A percentile compares a stretch with the other conserved stretches of the same genome.
These are phyloP conservation scores for Prunus dulcis DNA, from an alignment of 306 rosid genomes.

Conservation along the genomic window DNA sequence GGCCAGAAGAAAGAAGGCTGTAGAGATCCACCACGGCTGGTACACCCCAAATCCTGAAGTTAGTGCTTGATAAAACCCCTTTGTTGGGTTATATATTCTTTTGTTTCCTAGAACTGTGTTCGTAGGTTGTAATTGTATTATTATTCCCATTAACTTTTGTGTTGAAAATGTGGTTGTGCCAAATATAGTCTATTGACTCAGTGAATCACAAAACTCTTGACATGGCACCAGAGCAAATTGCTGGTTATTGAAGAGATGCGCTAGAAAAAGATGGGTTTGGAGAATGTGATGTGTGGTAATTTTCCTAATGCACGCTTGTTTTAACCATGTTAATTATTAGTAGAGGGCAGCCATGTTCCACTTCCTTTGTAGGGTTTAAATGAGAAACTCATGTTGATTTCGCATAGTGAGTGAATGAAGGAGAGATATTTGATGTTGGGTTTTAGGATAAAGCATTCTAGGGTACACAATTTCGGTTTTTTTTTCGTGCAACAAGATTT, in stretches of 20 bases:
- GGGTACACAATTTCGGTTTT: background rate
- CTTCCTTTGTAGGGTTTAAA: background rate
- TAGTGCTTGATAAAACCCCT: conserved; percentile 37
- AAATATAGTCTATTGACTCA: background rate
- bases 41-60: conserved; percentile 55
- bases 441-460: background rate
- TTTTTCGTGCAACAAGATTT: background rate
- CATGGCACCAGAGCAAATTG: background rate
- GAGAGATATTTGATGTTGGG: background rate
- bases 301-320: background rate
- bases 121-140: background rate
- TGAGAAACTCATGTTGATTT: background rate
- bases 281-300: too few species aligned
- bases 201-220: background rate
- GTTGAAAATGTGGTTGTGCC: background rate
- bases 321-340: background rate
- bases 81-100: background rate
- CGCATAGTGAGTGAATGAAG: background rate
- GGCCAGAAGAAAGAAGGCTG: conserved; percentile 86
- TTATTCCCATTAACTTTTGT: conserved; percentile 6
- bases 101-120: background rate
- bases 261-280: too few species aligned
- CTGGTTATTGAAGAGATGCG: background rate
- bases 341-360: background rate
- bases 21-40: conserved; percentile 97